Evolutionary conservation across 495 filamentous ascomycete genomes (phyloP).

Genomic region (Penicillium coprophilum): DNA sequence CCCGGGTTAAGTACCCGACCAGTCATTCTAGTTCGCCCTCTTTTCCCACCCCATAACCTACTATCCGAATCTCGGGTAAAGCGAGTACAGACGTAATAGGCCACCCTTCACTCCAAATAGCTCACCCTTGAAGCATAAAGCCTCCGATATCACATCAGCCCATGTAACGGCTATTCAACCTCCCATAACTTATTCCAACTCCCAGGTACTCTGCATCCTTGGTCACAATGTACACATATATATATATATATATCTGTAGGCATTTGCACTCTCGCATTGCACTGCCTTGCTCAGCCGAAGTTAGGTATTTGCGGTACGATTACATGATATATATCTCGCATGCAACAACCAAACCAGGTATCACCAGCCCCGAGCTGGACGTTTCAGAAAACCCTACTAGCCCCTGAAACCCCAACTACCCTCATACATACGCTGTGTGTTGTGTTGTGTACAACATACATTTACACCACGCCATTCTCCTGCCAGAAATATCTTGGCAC

Average conservation of each 20-base stretch:
- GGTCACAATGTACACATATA: not conserved
- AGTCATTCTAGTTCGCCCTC: not conserved
- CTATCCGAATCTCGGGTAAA: not conserved
- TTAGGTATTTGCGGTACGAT: not conserved
- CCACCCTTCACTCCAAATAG: not conserved
- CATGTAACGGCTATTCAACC: not conserved
- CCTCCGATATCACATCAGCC: not conserved
- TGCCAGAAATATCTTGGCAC: not conserved
- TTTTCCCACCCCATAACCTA: not conserved
- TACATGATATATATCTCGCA: not conserved
- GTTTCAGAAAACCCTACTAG: not conserved
- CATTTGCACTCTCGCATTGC: not conserved
- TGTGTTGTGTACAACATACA: not conserved
- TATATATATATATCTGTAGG: not conserved
- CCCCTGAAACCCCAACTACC: no score
- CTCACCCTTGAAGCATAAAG: not conserved
- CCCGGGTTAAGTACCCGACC: not conserved
- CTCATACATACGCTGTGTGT: not conserved
- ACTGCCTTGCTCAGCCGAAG: not conserved
- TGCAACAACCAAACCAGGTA: not conserved
- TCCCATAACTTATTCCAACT: not conserved
- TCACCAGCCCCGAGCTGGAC: not conserved
- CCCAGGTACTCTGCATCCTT: not conserved
- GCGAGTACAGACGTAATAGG: not conserved
- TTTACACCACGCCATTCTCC: constrained; percentile 1